These are phyloP conservation scores for Komagataella kurtzmanii DNA, from an alignment of 805 yeast species.

Conservation along the genomic window DNA sequence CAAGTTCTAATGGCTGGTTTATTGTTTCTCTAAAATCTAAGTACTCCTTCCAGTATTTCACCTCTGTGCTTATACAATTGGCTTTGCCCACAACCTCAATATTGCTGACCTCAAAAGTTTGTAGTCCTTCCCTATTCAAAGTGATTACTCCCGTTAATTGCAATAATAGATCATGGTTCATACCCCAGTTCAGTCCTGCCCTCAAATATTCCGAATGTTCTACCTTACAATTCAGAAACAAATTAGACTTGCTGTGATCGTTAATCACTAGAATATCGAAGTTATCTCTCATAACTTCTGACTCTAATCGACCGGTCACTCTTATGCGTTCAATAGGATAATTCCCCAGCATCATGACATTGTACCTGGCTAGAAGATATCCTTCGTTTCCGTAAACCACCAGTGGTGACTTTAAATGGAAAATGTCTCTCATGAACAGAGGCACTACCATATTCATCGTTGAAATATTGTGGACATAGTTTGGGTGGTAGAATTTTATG, in stretches of 20 bases:
- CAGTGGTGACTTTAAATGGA: constrained; percentile 7
- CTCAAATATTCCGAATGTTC: background rate
- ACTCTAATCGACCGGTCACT: constrained; percentile 22
- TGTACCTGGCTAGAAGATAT: constrained; percentile 4
- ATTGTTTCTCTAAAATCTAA: background rate
- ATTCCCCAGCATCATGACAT: constrained; percentile 21
- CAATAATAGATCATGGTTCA: background rate
- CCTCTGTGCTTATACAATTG: background rate
- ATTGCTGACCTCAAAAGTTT: background rate
- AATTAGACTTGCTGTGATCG: background rate
- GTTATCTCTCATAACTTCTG: constrained; percentile 14
- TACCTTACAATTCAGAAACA: background rate
- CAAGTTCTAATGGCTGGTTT: background rate
- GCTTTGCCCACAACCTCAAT: background rate
- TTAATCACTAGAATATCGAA: background rate
- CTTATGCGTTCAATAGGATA: constrained; percentile 25
- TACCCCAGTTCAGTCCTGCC: background rate
- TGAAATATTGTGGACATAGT: constrained; percentile 19
- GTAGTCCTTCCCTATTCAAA: background rate
- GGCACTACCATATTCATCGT: constrained; percentile 17
- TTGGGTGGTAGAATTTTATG: constrained; percentile 19
- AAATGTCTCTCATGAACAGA: constrained; percentile 17
- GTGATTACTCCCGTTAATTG: background rate
- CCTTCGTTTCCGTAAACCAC: constrained; percentile 16
- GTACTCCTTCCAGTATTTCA: background rate